Conservation (phyloP, 2,329 filamentous ascomycete genomes). For the Acephala macrosclerotiorum region DNA sequence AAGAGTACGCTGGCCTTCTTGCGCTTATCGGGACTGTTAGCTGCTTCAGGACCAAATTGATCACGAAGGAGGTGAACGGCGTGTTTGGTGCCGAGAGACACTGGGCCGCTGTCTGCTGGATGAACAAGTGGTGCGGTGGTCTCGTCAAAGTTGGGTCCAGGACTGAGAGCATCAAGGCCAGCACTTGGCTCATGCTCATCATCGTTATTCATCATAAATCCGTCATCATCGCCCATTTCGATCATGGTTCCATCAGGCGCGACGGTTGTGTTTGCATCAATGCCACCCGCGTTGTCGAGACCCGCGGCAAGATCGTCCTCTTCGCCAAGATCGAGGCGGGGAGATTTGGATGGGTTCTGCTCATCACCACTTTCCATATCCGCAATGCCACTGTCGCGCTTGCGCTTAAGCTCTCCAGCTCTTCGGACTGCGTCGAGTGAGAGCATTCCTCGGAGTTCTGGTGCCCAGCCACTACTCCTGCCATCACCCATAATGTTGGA, state of each 20-base stretch:
- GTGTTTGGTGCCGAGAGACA: constrained; percentile 92
- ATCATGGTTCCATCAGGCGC: constrained; percentile 66
- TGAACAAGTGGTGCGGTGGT: constrained; percentile 79
- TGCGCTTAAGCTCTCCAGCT: constrained; percentile 86
- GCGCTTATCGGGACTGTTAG: constrained; percentile 73
- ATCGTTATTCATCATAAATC: constrained; percentile 52
- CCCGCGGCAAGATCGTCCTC: constrained; percentile 58
- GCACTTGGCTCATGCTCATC: constrained; percentile 56
- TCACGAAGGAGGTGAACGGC: constrained; percentile 95
- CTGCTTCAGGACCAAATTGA: constrained; percentile 78
- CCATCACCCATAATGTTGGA: constrained; percentile 85
- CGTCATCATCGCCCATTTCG: constrained; percentile 64
- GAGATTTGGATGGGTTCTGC: constrained; percentile 64
- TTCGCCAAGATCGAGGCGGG: constrained; percentile 69
- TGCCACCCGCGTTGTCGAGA: constrained; percentile 54
- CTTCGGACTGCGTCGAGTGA: constrained; percentile 82
- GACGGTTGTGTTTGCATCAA: constrained; percentile 54
- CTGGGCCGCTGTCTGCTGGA: constrained; percentile 82
- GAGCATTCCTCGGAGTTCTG: constrained; percentile 91
- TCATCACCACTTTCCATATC: constrained; percentile 77
- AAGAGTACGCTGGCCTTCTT: constrained; percentile 83
- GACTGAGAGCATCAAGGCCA: constrained; percentile 49
- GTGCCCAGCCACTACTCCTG: constrained; percentile 82
- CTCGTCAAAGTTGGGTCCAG: constrained; percentile 75
- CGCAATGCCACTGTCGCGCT: constrained; percentile 87